These are phyloP conservation scores for Phyllosticta ampelicida DNA, from an alignment of 2,329 filamentous ascomycete species.

Conservation along the genomic window DNA sequence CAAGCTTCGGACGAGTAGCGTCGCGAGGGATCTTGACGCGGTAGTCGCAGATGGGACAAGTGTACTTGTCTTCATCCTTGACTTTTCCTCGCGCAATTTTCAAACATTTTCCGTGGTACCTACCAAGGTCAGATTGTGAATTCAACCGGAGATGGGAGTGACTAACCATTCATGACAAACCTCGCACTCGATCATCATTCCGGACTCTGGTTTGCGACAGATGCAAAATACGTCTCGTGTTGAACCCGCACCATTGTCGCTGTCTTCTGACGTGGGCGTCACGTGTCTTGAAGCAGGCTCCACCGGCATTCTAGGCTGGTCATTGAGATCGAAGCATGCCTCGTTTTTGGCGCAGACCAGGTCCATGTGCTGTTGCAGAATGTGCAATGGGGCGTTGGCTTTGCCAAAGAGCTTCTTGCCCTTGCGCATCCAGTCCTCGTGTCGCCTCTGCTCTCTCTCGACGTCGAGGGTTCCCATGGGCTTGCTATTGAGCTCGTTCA, in stretches of 20 bases:
- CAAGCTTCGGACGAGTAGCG: slow-evolving; percentile 86
- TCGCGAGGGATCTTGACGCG: slow-evolving; percentile 94
- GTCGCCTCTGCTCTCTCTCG: slow-evolving; percentile 85
- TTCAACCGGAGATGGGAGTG: not conserved
- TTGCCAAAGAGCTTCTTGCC: slow-evolving; percentile 98
- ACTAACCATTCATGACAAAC: slow-evolving; percentile 92
- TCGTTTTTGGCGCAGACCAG: slow-evolving; percentile 82
- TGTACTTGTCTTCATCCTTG: slow-evolving; percentile 97
- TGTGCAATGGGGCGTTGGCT: slow-evolving; percentile 92
- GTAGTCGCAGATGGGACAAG: slow-evolving; percentile 96
- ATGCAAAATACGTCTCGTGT: slow-evolving; percentile 89
- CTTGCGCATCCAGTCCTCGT: slow-evolving; percentile 98
- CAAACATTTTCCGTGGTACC: slow-evolving; percentile 95
- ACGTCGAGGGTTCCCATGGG: slow-evolving; percentile 83
- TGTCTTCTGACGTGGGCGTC: slow-evolving; percentile 43
- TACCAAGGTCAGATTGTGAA: slow-evolving; percentile 30
- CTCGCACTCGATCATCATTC: slow-evolving; percentile 99
- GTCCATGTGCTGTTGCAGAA: slow-evolving; percentile 87
- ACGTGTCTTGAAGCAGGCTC: slow-evolving; percentile 85
- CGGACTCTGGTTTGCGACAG: slow-evolving; percentile 82
- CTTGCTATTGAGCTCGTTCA: slow-evolving; percentile 86
- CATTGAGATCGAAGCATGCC: slow-evolving; percentile 82
- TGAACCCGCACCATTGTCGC: slow-evolving; percentile 36
- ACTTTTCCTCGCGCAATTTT: slow-evolving; percentile 97
- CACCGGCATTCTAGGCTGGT: slow-evolving; percentile 79